phyloP scores from a whole-genome alignment of 2,329 filamentous ascomycete genomes.

The Uncinocarpus reesii region DNA sequence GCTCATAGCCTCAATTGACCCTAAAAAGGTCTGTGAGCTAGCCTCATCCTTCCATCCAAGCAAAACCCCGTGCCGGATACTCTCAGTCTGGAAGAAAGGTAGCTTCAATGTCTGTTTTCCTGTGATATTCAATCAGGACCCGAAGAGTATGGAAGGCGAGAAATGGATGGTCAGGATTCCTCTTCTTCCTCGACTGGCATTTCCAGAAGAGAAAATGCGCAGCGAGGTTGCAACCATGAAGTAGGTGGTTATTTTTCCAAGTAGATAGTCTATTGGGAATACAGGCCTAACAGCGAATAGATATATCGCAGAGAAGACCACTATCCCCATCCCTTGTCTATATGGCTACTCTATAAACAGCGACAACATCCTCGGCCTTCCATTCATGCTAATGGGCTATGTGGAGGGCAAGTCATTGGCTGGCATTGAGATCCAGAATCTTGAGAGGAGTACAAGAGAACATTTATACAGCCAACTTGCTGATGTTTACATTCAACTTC shows the following conservation, averaged over 20 bases:
- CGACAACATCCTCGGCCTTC: no score
- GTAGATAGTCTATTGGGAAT: no score
- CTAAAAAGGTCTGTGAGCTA: not conserved
- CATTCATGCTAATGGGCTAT: slow-evolving; percentile 12
- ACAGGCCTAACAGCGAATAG: no score
- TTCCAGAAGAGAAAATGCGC: no score
- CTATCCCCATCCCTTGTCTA: no score
- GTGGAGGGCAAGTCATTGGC: slow-evolving; percentile 11
- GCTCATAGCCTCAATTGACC: not conserved
- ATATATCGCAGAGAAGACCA: no score
- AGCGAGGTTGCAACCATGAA: no score
- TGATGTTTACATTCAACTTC: slow-evolving; percentile 13
- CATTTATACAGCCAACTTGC: slow-evolving; percentile 5
- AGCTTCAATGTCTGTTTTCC: not conserved
- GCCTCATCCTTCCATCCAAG: not conserved
- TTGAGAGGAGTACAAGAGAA: not conserved
- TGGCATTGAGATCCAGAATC: not conserved
- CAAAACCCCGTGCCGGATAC: not conserved
- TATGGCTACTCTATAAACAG: no score
- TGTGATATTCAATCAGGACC: not conserved
- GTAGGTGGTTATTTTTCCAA: no score
- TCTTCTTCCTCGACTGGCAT: no score
- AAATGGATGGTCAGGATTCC: no score
- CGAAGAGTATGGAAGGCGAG: not conserved
- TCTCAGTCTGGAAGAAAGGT: not conserved